These are phyloP conservation scores for Suillus ampliporus DNA, from an alignment of 768 basidiomycete genomes.

Conservation along the genomic window DNA sequence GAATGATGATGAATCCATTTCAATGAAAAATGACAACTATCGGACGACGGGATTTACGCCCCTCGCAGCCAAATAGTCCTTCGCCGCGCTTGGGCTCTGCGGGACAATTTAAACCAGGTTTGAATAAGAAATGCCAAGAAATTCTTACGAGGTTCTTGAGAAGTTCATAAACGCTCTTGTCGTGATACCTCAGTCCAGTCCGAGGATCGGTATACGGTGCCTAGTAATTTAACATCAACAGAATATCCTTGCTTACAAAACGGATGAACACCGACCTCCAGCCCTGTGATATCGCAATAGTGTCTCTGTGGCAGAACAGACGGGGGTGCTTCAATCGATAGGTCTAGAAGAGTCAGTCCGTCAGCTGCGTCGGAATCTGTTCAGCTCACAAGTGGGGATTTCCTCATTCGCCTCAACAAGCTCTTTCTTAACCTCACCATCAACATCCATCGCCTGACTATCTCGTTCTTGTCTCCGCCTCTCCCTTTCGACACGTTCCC, in stretches of 20 bases:
- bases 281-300: constrained; percentile 87
- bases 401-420: constrained; percentile 54
- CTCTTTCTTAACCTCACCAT: constrained; percentile 41
- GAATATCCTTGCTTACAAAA: neutral
- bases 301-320: constrained; percentile 77
- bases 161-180: constrained; percentile 86
- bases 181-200: constrained; percentile 80
- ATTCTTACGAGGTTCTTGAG: constrained; percentile 72
- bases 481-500: constrained; percentile 73
- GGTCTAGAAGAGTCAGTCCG: constrained; percentile 48
- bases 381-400: constrained; percentile 67
- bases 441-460: constrained; percentile 56
- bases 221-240: constrained; percentile 37
- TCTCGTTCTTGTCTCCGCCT: constrained; percentile 54
- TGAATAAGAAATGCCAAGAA: no score
- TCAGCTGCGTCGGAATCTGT: neutral
- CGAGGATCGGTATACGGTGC: constrained; percentile 86
- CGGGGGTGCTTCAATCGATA: constrained; percentile 84
- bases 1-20: constrained; percentile 2
- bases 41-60: constrained; percentile 57
- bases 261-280: constrained; percentile 56
- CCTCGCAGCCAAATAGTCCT: constrained; percentile 71
- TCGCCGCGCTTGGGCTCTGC: constrained; percentile 72
- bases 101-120: neutral
- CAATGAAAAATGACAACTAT: constrained; percentile 21